Evolutionary conservation across 805 yeast genomes (phyloP).

Genomic region (Saturnispora quitensis): DNA sequence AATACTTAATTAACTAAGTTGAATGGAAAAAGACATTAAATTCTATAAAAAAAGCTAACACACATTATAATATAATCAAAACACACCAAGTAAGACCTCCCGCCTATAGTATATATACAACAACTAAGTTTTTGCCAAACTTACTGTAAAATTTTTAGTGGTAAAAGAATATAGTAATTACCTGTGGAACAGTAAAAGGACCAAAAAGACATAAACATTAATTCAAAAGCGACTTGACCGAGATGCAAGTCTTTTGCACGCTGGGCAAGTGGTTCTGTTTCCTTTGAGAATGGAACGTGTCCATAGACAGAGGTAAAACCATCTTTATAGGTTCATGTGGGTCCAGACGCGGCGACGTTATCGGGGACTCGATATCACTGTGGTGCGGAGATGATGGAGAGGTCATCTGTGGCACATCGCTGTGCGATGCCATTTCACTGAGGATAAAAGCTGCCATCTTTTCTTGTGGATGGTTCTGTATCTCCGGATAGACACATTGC

Average conservation of each 20-base stretch:
- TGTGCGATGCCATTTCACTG: constrained; percentile 8
- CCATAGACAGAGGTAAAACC: constrained; percentile 6
- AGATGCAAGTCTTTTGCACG: constrained; percentile 6
- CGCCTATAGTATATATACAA: neutral
- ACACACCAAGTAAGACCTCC: neutral
- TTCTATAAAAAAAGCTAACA: constrained; percentile 2
- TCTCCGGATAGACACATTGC: constrained; percentile 27
- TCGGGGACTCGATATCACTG: constrained; percentile 19
- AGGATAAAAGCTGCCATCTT: constrained; percentile 6
- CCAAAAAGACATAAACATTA: neutral
- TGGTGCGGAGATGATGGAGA: constrained; percentile 13
- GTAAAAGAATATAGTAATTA: neutral
- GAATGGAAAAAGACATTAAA: neutral
- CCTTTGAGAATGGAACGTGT: neutral
- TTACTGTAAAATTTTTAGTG: neutral
- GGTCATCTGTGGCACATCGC: constrained; percentile 6
- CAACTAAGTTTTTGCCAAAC: neutral
- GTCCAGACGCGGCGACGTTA: constrained; percentile 21
- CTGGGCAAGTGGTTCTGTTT: neutral
- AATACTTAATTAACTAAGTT: neutral
- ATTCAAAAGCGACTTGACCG: constrained; percentile 5
- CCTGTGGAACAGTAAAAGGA: neutral
- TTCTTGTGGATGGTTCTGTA: neutral
- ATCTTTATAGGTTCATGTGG: constrained; percentile 11
- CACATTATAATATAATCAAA: neutral